Conservation (phyloP, 257 asterid species). For the Fraxinus anomala region DNA sequence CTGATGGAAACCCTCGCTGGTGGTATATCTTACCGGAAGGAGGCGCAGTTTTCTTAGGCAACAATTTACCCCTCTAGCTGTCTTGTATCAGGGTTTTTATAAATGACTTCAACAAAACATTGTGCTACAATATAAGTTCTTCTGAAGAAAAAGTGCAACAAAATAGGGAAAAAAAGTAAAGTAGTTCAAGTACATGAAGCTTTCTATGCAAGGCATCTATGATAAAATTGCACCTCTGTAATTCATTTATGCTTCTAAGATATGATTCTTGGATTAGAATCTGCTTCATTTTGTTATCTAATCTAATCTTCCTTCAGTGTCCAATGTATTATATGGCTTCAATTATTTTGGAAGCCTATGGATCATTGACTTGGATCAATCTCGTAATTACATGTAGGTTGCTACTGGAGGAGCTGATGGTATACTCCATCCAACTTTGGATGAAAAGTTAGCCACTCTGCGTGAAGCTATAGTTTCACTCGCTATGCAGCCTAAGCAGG, state of each 20-base stretch:
- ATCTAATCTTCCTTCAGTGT: neutral
- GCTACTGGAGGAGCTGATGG: slow-evolving; percentile 73
- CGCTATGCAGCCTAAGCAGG: slow-evolving; percentile 62
- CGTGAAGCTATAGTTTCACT: slow-evolving; percentile 64
- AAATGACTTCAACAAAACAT: neutral
- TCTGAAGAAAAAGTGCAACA: neutral
- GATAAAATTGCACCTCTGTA: neutral
- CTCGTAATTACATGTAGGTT: slow-evolving; percentile 45
- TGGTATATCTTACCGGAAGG: neutral
- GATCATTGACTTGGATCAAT: slow-evolving; percentile 1
- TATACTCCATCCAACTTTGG: slow-evolving; percentile 62
- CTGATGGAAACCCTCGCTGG: neutral
- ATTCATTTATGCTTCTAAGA: neutral
- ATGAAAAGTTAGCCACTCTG: slow-evolving; percentile 54
- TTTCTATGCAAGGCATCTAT: neutral
- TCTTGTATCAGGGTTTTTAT: neutral
- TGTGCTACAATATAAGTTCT: neutral
- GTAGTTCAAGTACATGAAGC: neutral
- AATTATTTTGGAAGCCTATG: slow-evolving; percentile 9
- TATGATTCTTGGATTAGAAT: neutral
- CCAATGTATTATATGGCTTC: too few relatives aligned
- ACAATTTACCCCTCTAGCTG: neutral
- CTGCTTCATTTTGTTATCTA: neutral
- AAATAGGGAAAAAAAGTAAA: neutral
- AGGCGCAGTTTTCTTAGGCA: neutral